Conservation (phyloP, 345 rosid species). For the Sonneratia alba region DNA sequence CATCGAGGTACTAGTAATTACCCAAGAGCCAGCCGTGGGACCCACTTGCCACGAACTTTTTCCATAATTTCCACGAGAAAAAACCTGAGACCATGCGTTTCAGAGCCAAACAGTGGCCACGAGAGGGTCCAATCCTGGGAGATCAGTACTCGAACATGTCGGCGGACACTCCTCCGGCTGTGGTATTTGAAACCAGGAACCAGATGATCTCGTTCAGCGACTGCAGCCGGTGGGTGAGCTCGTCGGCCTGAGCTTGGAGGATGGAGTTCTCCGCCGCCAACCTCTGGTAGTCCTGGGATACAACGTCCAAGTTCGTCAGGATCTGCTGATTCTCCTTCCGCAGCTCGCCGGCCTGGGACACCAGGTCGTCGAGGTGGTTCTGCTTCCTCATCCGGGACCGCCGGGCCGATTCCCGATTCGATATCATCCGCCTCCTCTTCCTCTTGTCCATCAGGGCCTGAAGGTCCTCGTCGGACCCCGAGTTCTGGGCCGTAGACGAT, state of each 20-base stretch:
- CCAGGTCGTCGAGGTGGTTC: slow-evolving; percentile 77
- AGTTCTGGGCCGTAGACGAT: slow-evolving; percentile 44
- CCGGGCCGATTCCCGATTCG: slow-evolving; percentile 92
- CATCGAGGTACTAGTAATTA: not conserved
- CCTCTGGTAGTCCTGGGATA: slow-evolving; percentile 40
- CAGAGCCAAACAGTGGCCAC: too few species aligned
- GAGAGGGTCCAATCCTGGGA: too few species aligned
- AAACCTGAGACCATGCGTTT: too few species aligned
- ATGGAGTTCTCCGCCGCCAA: slow-evolving; percentile 76
- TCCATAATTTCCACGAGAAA: too few species aligned
- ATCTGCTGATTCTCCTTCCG: slow-evolving; percentile 54
- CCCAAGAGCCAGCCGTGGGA: not conserved
- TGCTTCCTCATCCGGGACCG: slow-evolving; percentile 92
- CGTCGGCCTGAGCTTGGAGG: slow-evolving; percentile 57
- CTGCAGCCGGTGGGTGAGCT: slow-evolving; percentile 58
- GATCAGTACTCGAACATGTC: slow-evolving; percentile 40
- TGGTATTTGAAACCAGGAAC: slow-evolving; percentile 21
- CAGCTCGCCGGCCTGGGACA: slow-evolving; percentile 42
- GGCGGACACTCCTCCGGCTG: slow-evolving; percentile 7
- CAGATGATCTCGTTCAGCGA: slow-evolving; percentile 60
- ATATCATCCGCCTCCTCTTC: slow-evolving; percentile 82
- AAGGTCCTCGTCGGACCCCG: slow-evolving; percentile 57
- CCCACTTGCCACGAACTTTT: not conserved
- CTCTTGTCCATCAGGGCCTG: slow-evolving; percentile 61
- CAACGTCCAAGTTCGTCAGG: slow-evolving; percentile 39